A percentile compares a stretch with the other conserved stretches of the same genome.
These are phyloP conservation scores for Flaveria robusta DNA, from an alignment of 129 eudicot species.

Conservation along the genomic window DNA sequence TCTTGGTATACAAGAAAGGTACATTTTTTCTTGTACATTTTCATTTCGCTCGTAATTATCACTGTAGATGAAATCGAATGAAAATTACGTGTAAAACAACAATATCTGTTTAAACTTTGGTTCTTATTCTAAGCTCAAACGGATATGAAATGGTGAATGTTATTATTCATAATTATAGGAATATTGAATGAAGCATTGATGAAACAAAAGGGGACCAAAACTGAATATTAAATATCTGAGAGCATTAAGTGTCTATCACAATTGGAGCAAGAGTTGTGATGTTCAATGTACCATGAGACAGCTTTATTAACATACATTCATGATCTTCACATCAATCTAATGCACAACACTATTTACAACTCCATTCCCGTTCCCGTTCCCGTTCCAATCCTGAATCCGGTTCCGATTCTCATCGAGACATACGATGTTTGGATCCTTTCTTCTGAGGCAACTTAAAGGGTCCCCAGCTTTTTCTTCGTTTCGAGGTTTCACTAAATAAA, in stretches of 20 bases:
- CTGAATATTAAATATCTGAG: background rate
- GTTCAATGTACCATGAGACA: constrained; percentile 36
- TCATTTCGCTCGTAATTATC: too few species aligned
- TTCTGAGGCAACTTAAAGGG: constrained; percentile 87
- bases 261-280: constrained; percentile 23
- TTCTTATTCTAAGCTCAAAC: too few species aligned
- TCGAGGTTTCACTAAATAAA: constrained; percentile 78
- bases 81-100: too few species aligned
- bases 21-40: too few species aligned
- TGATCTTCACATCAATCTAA: constrained; percentile 35
- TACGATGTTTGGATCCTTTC: constrained; percentile 70
- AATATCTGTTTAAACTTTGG: too few species aligned
- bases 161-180: background rate
- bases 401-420: constrained; percentile 28
- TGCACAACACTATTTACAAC: constrained; percentile 38
- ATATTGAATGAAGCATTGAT: background rate
- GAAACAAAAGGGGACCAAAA: background rate
- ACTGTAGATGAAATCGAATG: too few species aligned
- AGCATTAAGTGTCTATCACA: constrained; percentile 19
- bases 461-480: constrained; percentile 96
- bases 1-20: too few species aligned
- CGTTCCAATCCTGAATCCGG: background rate
- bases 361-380: constrained; percentile 27
- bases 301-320: constrained; percentile 43
- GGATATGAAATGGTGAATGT: too few species aligned